Evolutionary conservation across 495 filamentous ascomycete species (phyloP).

Genomic region (Lindgomyces ingoldianus): DNA sequence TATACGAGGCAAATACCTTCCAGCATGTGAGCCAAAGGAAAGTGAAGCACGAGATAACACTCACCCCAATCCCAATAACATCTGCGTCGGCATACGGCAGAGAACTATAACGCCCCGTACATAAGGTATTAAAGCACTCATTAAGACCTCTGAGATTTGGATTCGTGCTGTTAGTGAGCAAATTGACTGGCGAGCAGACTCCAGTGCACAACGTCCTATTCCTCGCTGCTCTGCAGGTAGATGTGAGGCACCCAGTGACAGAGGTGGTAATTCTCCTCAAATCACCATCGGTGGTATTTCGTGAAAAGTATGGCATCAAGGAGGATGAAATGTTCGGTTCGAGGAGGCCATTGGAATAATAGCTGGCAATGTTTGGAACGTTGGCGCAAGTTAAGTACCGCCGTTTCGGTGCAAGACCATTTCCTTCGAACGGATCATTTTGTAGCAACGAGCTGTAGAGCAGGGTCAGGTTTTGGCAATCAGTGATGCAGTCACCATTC

Average conservation of each 20-base stretch:
- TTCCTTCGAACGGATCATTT: not conserved
- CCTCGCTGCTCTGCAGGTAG: conserved; percentile 8
- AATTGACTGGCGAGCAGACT: conserved; percentile 6
- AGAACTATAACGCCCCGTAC: conserved; percentile 1
- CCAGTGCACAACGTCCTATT: not conserved
- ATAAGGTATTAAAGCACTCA: conserved; percentile 9
- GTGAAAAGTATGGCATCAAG: not conserved
- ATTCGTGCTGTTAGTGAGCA: conserved; percentile 19
- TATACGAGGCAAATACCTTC: conserved; percentile 24
- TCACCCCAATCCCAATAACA: conserved; percentile 25
- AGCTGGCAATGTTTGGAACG: conserved; percentile 16
- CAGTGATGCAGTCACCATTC: not conserved
- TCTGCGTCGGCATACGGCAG: conserved; percentile 25
- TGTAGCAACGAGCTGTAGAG: conserved; percentile 11
- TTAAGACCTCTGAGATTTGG: conserved; percentile 19
- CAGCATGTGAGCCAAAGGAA: not conserved
- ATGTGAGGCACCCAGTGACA: conserved; percentile 18
- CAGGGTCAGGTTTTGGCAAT: conserved; percentile 3
- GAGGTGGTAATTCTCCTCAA: not conserved
- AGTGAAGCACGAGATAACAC: not conserved
- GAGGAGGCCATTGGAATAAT: not conserved
- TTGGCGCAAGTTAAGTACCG: conserved; percentile 17
- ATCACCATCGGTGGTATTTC: not conserved
- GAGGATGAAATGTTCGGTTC: not conserved
- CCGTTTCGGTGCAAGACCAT: conserved; percentile 8